Percentiles rank a stretch among this genome's conserved stretches.
Conservation (phyloP, 2,329 filamentous ascomycete genomes). For the Sarocladium kiliense region DNA sequence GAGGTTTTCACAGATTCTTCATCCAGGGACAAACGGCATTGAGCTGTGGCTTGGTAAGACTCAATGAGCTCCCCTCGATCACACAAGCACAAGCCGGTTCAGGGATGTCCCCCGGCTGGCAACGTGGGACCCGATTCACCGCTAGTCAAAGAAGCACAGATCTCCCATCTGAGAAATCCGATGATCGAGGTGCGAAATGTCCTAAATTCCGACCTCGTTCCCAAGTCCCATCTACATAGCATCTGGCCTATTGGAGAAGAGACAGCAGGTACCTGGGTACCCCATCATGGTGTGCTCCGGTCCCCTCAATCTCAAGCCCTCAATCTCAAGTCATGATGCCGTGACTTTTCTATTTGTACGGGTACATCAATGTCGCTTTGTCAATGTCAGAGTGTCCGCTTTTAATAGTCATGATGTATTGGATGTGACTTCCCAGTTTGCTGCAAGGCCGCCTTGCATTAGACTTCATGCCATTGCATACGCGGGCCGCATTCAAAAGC, state of each 20-base stretch:
- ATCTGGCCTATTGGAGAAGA: no score
- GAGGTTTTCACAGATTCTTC: no score
- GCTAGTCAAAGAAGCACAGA: not conserved
- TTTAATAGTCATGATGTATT: not conserved
- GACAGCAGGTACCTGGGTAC: not conserved
- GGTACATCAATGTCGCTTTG: not conserved
- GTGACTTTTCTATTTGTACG: not conserved
- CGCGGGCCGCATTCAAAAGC: not conserved
- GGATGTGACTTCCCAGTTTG: not conserved
- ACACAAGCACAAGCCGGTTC: not conserved
- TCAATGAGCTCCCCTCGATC: not conserved
- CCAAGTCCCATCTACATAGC: slow-evolving; percentile 6
- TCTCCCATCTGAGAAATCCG: not conserved
- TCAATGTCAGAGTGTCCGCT: not conserved
- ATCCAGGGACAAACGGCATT: not conserved
- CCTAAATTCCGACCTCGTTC: not conserved
- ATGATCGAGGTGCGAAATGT: not conserved
- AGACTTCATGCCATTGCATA: slow-evolving; percentile 1
- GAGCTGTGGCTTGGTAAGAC: not conserved
- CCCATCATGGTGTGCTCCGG: not conserved
- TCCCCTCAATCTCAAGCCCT: not conserved
- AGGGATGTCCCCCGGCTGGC: not conserved
- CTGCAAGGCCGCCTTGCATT: slow-evolving; percentile 1
- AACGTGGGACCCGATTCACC: not conserved
- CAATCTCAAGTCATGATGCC: slow-evolving; percentile 8